phyloP scores from a whole-genome alignment of 83 land plant species.

The Diphasiastrum complanatum region DNA sequence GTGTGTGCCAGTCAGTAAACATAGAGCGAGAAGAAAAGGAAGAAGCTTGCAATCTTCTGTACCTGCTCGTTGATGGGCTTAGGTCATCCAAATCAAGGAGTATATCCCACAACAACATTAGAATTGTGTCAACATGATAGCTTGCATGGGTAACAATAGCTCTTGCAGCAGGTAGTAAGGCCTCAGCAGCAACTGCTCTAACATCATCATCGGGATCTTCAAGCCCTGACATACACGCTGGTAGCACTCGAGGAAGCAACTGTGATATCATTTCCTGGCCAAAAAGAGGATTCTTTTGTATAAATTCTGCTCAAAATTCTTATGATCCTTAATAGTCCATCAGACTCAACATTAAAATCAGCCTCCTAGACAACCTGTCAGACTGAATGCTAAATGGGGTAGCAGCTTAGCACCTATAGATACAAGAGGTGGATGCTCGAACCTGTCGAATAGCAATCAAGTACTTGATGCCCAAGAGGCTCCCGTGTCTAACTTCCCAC shows the following conservation, averaged over 20 bases:
- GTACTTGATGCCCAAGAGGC: slow-evolving; percentile 92
- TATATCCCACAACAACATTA: slow-evolving; percentile 96
- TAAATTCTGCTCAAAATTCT: neutral
- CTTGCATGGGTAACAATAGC: slow-evolving; percentile 55
- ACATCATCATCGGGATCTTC: slow-evolving; percentile 99
- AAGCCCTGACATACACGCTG: slow-evolving; percentile 89
- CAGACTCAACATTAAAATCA: no score
- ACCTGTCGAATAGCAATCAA: slow-evolving; percentile 94
- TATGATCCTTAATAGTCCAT: no score
- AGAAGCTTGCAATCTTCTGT: neutral
- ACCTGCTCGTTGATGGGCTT: slow-evolving; percentile 99
- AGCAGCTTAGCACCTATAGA: no score
- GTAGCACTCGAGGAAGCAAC: slow-evolving; percentile 68
- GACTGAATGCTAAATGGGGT: no score
- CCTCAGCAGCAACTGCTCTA: slow-evolving; percentile 97
- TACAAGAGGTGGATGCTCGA: no score
- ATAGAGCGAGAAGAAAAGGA: no score
- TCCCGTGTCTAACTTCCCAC: slow-evolving; percentile 99
- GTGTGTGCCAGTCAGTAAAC: no score
- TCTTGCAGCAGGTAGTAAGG: slow-evolving; percentile 83
- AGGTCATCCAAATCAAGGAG: slow-evolving; percentile 96
- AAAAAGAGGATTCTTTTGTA: neutral
- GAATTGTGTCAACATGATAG: slow-evolving; percentile 54
- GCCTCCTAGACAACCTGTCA: no score
- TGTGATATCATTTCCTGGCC: slow-evolving; percentile 85